These are phyloP conservation scores for Salix exigua DNA, from an alignment of 345 rosid genomes.

Conservation along the genomic window DNA sequence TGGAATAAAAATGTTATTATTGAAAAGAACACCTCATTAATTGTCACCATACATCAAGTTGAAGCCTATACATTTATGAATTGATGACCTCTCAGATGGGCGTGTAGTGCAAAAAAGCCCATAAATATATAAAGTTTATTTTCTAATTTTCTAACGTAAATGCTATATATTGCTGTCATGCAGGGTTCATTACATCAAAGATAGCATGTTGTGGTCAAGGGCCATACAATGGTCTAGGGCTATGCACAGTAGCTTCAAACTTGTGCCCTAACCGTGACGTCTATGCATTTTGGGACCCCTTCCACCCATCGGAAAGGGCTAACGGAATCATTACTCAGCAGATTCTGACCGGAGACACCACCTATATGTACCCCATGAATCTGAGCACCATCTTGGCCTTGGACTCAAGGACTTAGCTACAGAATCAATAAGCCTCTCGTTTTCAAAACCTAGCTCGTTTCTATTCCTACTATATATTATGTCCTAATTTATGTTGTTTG, in stretches of 20 bases:
- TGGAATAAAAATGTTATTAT: no score
- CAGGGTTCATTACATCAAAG: conserved; percentile 22
- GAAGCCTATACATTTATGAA: no score
- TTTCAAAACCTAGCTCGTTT: not conserved
- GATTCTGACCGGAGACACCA: conserved; percentile 1
- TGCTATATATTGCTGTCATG: not conserved
- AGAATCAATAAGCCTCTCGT: not conserved
- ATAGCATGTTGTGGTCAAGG: conserved; percentile 26
- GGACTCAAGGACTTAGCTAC: conserved; percentile 29
- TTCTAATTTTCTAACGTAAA: not conserved
- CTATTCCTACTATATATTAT: not conserved
- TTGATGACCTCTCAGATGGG: no score
- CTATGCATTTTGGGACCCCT: conserved; percentile 24
- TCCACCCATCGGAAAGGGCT: conserved; percentile 19
- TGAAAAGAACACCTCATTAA: no score
- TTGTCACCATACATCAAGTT: no score
- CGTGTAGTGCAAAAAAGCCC: not conserved
- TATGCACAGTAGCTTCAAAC: conserved; percentile 13
- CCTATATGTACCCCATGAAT: conserved; percentile 16
- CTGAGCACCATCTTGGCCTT: conserved; percentile 31
- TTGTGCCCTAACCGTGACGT: conserved; percentile 13
- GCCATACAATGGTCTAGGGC: conserved; percentile 17
- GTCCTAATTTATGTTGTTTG: not conserved
- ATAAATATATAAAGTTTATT: not conserved
- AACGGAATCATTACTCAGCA: conserved; percentile 6